Evolutionary conservation across 805 yeast genomes (phyloP), one percentile per base, ranked within the genome.

Genomic region (Scheffersomyces coipomensis): DNA sequence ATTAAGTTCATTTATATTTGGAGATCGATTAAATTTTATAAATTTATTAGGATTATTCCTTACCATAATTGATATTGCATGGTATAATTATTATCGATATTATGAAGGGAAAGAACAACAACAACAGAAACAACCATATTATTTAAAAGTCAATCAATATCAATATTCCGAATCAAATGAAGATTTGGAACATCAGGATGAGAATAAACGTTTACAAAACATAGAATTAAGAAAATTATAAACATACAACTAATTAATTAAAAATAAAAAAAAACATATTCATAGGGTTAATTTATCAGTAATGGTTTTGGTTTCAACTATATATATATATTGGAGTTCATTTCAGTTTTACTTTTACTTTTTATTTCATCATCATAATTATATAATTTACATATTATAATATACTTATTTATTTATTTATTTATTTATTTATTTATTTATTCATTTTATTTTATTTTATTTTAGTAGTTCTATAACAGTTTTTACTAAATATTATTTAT

Each of bases 51-150:
- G 99, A 0, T 73, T 93, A 53, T 46, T 75, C 0, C 64, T 91
- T 6, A 88, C 97, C 0, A 66, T 93, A 37, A 55, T 73, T 2
- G 96, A 93, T 52, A 90, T 93, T 21, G 65, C 78, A 15, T 85
- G 90, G 79, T 93, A 93, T 62, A 91, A 91, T 59, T 75, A 75
- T 50, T 82, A 77, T 56, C 67, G 95, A 45, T 60, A 58, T 45
- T 43, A 40, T 16, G 64, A 61, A 34, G 48, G 51, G 23, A 47
- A 45, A 33, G 33, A 31, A 21, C 37, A 45, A n/a, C 37, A 44
- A 19, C 35, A 34, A 15, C 37, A 44, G 18, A 34, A 34, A 15
- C 27, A 12, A 23, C 30, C 5, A 27, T 6, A 13, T 27, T 27
- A 27, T 27, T 27, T 27, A 10, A 27, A 27, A 27, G n/a, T 27